Percentiles rank a stretch among this genome's conserved stretches.
These are phyloP conservation scores for Cenococcum geophilum DNA, from an alignment of 495 filamentous ascomycete species.

Conservation along the genomic window DNA sequence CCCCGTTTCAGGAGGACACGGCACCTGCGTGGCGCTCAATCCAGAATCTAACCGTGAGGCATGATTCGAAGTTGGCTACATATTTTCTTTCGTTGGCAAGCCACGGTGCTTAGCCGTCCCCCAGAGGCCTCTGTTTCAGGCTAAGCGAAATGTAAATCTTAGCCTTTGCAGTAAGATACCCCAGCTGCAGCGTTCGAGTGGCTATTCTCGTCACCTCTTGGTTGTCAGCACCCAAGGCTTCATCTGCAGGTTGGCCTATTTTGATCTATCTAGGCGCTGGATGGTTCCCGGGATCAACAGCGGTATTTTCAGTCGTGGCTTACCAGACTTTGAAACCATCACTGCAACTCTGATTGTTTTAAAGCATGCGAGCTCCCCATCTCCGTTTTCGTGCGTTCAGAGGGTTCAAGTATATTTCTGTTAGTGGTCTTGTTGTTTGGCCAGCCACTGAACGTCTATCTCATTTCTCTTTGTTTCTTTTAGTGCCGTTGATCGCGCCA, in stretches of 20 bases:
- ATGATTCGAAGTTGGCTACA: neutral
- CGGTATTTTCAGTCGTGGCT: neutral
- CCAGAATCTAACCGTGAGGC: neutral
- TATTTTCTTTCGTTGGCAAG: neutral
- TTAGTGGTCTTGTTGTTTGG: neutral
- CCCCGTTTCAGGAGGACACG: neutral
- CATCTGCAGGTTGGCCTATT: constrained; percentile 6
- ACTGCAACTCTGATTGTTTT: constrained; percentile 2
- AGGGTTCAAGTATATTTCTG: neutral
- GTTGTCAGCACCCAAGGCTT: neutral
- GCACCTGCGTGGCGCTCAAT: constrained; percentile 1
- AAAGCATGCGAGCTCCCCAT: neutral
- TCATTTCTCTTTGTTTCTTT: constrained; percentile 7
- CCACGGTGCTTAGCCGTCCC: constrained; percentile 21
- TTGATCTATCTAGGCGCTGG: constrained; percentile 7
- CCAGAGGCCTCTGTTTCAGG: neutral
- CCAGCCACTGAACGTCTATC: constrained; percentile 1
- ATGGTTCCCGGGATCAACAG: neutral
- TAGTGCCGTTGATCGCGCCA: constrained; percentile 1
- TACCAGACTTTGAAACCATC: neutral
- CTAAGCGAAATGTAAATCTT: neutral
- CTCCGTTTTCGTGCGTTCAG: constrained; percentile 1
- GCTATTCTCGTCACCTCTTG: neutral
- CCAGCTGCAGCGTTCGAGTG: neutral
- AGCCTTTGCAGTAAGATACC: neutral